phyloP scores from a whole-genome alignment of 495 filamentous ascomycete species.

The Penicillium desertorum region DNA sequence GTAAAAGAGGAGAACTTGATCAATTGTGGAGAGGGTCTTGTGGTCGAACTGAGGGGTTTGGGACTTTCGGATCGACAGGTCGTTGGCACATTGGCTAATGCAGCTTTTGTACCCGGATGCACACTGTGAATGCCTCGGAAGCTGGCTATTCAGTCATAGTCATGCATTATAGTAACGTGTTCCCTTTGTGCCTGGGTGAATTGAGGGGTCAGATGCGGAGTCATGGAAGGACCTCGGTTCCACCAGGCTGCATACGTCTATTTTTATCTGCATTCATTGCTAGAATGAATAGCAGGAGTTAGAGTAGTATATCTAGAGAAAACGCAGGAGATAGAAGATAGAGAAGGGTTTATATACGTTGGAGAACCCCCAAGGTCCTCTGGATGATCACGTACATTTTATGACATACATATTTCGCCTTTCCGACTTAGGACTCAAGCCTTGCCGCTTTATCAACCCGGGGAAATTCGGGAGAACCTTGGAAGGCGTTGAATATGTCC shows the following conservation, averaged over 20 bases:
- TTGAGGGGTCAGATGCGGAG: conserved; percentile 4
- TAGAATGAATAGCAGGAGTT: background rate
- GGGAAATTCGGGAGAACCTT: no score
- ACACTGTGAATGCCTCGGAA: background rate
- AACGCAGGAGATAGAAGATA: background rate
- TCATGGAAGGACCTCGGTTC: background rate
- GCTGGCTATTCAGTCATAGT: background rate
- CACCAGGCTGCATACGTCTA: no score
- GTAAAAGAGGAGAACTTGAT: background rate
- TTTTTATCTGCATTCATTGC: background rate
- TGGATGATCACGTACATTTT: background rate
- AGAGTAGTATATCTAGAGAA: background rate
- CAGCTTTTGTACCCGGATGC: background rate
- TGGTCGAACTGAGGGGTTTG: background rate
- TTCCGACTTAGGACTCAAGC: background rate
- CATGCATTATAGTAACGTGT: background rate
- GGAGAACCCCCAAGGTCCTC: background rate
- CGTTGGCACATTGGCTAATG: background rate
- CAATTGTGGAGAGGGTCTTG: background rate
- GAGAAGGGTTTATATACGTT: background rate
- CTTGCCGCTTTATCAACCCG: background rate
- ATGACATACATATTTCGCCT: no score
- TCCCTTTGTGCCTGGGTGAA: background rate
- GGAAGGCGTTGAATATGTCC: no score
- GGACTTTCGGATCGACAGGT: background rate